Conservation (phyloP, 345 rosid genomes). For the Citrus trifoliata region DNA sequence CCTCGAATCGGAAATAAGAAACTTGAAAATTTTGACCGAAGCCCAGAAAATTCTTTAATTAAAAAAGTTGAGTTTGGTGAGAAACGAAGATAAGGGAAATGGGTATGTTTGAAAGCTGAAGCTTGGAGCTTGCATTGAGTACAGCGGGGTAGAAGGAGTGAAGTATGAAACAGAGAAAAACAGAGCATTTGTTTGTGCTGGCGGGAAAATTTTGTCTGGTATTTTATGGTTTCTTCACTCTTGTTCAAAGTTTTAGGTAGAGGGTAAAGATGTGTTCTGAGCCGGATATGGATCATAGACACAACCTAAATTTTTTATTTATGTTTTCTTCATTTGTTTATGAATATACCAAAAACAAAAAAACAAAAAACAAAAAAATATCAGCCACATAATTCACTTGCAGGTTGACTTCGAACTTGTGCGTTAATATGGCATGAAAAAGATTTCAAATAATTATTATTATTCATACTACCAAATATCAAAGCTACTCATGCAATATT, state of each 20-base stretch:
- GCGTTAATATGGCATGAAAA: neutral
- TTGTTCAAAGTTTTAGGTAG: neutral
- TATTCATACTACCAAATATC: no score
- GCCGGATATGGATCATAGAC: no score
- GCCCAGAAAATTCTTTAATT: conserved; percentile 14
- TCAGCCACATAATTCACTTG: neutral
- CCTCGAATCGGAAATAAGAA: conserved; percentile 16
- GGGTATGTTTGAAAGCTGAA: conserved; percentile 1
- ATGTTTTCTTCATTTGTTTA: neutral
- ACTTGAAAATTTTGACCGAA: neutral
- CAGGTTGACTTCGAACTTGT: neutral
- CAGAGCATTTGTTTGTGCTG: conserved; percentile 29
- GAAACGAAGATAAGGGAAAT: conserved; percentile 11
- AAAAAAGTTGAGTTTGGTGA: conserved; percentile 5
- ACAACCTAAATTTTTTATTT: no score
- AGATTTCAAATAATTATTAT: no score
- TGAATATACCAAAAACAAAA: neutral
- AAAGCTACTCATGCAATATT: no score
- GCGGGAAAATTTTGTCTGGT: conserved; percentile 10
- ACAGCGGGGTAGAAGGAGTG: conserved; percentile 10
- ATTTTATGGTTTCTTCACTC: no score
- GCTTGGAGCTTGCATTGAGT: neutral
- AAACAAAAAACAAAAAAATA: no score
- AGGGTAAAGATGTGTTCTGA: neutral
- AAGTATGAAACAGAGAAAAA: conserved; percentile 15